Evolutionary conservation across 352 stramenopile genomes (phyloP), one percentile per base, ranked within the genome.

Genomic region (Phytophthora melonis): DNA sequence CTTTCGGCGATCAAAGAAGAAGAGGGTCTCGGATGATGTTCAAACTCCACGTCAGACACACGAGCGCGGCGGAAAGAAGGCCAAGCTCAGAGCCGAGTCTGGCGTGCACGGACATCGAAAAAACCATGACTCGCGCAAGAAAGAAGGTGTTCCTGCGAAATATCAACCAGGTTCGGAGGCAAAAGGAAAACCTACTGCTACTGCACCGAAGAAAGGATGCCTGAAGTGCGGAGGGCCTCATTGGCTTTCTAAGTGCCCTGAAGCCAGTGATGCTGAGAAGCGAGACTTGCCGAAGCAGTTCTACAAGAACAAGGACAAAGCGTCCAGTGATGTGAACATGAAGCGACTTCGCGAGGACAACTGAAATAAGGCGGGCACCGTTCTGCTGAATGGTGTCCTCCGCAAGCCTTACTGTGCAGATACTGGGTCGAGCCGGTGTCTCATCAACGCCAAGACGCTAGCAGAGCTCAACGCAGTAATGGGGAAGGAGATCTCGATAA

Each of bases 381-480:
- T 63, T 60, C 14, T 69, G 39, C 19, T 63, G 14, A 70, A 70
- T 53, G 41, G 54, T 63, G 63, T 63, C 21, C 63, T 58, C 10
- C 7, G 19, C 18, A 53, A 41, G 30, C 54, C 54, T 25, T 70
- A 52, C 19, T 63, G 63, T 8, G 41, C 54, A 7, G 54, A 58
- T 34, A 58, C 53, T 2, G 53, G 53, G 8, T 58, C 63, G 8
- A 32, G 39, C 53, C 39, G 54, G 27, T 63, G 53, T 8, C 7
- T 63, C 3, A 58, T 70, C 30, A 58, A 19, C 21, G 54, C 4
- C 27, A 61, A 54, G 32, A 43, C 13, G 8, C 36, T 50, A 6
- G 27, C 32, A 5, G 53, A 63, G 6, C 39, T 69, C 16, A 59
- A 50, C 5, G 9, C n/a, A 11, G 47, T 49, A 34, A 23, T 34